A percentile compares a stretch with the other conserved stretches of the same genome.
phyloP scores from a whole-genome alignment of 2,329 filamentous ascomycete species.

The Aspergillus quadricinctus region DNA sequence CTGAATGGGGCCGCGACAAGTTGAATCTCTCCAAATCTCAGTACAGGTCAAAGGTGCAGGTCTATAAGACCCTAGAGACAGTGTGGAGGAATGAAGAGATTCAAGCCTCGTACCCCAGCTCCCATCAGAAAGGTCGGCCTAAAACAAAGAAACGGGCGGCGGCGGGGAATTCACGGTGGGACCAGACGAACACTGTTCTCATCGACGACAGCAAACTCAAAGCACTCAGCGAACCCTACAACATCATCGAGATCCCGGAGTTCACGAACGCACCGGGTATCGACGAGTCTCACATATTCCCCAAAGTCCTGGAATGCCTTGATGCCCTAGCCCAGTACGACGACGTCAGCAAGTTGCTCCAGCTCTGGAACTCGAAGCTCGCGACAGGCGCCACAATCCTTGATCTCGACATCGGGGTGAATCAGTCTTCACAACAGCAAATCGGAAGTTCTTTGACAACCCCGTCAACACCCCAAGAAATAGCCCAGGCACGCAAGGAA shows the following conservation, averaged over 20 bases:
- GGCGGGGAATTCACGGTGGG: constrained; percentile 56
- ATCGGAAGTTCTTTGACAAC: background rate
- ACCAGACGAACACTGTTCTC: constrained; percentile 81
- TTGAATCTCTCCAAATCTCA: constrained; percentile 63
- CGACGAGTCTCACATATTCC: constrained; percentile 43
- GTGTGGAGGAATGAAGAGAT: constrained; percentile 60
- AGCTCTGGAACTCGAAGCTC: constrained; percentile 26
- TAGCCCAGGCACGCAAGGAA: constrained; percentile 13
- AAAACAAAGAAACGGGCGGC: constrained; percentile 1
- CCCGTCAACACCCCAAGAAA: constrained; percentile 1
- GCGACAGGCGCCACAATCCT: constrained; percentile 12
- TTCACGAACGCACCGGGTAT: constrained; percentile 51
- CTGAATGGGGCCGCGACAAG: constrained; percentile 72
- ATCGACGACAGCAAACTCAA: constrained; percentile 84
- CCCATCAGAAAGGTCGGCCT: background rate
- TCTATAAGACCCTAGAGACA: constrained; percentile 77
- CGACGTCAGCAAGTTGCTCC: constrained; percentile 44
- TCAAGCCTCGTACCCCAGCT: constrained; percentile 39
- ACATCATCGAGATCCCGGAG: constrained; percentile 75
- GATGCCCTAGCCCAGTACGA: constrained; percentile 47
- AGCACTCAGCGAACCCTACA: constrained; percentile 75
- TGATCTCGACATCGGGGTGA: constrained; percentile 15
- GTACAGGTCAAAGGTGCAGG: constrained; percentile 69
- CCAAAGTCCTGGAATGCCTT: constrained; percentile 50
- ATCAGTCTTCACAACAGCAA: constrained; percentile 4